These are phyloP conservation scores for Microbotryum intermedium DNA, from an alignment of 1,284 basidiomycete species.

Conservation along the genomic window DNA sequence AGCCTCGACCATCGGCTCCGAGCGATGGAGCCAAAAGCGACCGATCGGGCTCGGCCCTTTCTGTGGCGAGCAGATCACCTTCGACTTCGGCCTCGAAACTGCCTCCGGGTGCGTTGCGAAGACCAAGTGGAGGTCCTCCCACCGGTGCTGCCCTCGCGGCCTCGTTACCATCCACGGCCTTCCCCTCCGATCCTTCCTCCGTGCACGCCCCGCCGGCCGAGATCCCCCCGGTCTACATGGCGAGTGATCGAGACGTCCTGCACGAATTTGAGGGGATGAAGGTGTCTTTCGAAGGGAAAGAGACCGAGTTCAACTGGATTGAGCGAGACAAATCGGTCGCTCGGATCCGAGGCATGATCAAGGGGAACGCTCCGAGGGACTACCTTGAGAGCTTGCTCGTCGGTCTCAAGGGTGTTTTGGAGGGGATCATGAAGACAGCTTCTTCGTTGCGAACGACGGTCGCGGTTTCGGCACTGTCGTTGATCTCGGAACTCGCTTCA, in stretches of 20 bases:
- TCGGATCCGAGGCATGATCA: conserved; percentile 79
- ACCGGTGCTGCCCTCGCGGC: conserved; percentile 8
- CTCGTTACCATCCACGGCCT: conserved; percentile 15
- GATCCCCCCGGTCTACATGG: conserved; percentile 51
- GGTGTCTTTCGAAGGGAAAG: conserved; percentile 82
- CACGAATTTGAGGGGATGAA: conserved; percentile 70
- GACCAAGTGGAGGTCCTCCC: conserved; percentile 1
- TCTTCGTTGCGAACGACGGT: conserved; percentile 87
- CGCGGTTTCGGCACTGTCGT: conserved; percentile 63
- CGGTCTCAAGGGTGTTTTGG: conserved; percentile 66
- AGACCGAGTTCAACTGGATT: conserved; percentile 95
- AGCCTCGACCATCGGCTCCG: neutral
- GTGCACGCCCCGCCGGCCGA: conserved; percentile 8
- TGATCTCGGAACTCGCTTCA: conserved; percentile 68
- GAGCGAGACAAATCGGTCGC: conserved; percentile 68
- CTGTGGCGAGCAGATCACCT: too few relatives aligned
- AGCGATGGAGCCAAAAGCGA: neutral
- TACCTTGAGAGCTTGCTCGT: conserved; percentile 65
- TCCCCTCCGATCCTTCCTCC: conserved; percentile 18
- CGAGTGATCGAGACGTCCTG: conserved; percentile 74
- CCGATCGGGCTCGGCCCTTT: too few relatives aligned
- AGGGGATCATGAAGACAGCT: conserved; percentile 75
- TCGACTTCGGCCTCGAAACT: neutral
- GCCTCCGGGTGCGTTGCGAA: neutral
- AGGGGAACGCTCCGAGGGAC: conserved; percentile 62